phyloP scores from a whole-genome alignment of 805 yeast species.

The Myxozyma sirexii region DNA sequence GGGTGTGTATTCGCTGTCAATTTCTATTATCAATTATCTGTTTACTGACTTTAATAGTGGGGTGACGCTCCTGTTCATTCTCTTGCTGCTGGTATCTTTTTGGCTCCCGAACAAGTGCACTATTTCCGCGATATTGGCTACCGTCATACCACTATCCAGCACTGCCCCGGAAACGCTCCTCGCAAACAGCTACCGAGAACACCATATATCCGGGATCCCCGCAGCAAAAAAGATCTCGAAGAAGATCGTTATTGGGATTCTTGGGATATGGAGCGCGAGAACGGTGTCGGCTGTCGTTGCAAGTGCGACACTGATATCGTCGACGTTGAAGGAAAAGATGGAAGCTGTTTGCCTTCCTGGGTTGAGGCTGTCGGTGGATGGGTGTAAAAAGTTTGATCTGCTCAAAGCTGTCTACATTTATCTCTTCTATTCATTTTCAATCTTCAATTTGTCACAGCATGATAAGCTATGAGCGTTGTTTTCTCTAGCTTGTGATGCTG shows the following conservation, averaged over 20 bases:
- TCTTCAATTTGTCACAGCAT: neutral
- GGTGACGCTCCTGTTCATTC: conserved; percentile 97
- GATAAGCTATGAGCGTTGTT: no score
- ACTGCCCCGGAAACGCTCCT: conserved; percentile 76
- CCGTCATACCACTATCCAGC: conserved; percentile 74
- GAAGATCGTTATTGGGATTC: conserved; percentile 48
- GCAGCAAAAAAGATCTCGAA: conserved; percentile 39
- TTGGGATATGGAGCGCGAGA: conserved; percentile 45
- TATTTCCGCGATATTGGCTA: conserved; percentile 94
- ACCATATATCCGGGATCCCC: conserved; percentile 44
- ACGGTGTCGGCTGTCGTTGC: conserved; percentile 85
- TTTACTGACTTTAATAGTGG: conserved; percentile 51
- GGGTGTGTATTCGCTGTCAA: conserved; percentile 43
- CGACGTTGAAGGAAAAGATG: conserved; percentile 43
- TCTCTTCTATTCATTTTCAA: neutral
- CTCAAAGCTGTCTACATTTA: neutral
- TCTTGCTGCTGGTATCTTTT: conserved; percentile 75
- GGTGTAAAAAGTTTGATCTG: conserved; percentile 8
- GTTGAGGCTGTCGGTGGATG: conserved; percentile 42
- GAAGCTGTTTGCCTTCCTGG: conserved; percentile 43
- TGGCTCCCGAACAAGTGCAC: conserved; percentile 72
- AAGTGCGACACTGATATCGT: conserved; percentile 60
- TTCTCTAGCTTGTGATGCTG: neutral
- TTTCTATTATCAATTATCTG: neutral
- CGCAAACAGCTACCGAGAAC: conserved; percentile 49